A percentile compares a stretch with the other conserved stretches of the same genome.
phyloP scores from a whole-genome alignment of 2,329 filamentous ascomycete species.

The Lasiodiplodia hormozganensis region DNA sequence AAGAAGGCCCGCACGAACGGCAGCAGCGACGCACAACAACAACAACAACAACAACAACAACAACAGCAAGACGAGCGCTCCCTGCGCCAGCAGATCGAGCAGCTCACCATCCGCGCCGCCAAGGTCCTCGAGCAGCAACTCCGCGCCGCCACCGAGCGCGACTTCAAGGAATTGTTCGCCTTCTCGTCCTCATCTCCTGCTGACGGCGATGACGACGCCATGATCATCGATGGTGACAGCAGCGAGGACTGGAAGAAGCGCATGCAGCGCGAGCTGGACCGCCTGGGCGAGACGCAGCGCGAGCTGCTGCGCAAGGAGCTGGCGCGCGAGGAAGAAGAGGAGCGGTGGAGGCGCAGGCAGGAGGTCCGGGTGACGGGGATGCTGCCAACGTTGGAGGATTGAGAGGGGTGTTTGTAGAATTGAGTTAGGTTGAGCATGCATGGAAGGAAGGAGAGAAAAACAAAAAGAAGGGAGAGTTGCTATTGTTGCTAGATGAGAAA shows the following conservation, averaged over 20 bases:
- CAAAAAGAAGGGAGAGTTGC: background rate
- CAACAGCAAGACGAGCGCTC: slow-evolving; percentile 32
- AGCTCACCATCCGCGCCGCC: slow-evolving; percentile 47
- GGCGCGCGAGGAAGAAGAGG: slow-evolving; percentile 34
- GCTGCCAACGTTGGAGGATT: slow-evolving; percentile 37
- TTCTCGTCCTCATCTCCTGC: background rate
- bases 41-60: slow-evolving; percentile 36
- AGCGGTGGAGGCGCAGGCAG: slow-evolving; percentile 11
- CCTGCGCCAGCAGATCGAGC: slow-evolving; percentile 34
- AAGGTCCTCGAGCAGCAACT: slow-evolving; percentile 51
- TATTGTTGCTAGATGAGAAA: background rate
- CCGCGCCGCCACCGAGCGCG: slow-evolving; percentile 41
- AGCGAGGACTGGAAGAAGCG: slow-evolving; percentile 36
- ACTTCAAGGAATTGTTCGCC: slow-evolving; percentile 40
- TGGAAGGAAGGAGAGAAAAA: background rate
- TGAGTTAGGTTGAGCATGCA: too few relatives aligned
- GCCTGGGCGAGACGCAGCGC: slow-evolving; percentile 45
- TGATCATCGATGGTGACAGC: slow-evolving; percentile 31
- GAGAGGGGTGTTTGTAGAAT: background rate
- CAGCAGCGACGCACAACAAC: slow-evolving; percentile 39
- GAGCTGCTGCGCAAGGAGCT: slow-evolving; percentile 37
- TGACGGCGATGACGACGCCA: slow-evolving; percentile 23
- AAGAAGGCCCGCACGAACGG: slow-evolving; percentile 39
- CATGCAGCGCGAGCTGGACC: slow-evolving; percentile 42
- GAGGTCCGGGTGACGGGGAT: slow-evolving; percentile 40